Percentiles rank a stretch among this genome's conserved stretches.
These are phyloP conservation scores for Pythium utonaiense DNA, from an alignment of 352 stramenopile species.

Conservation along the genomic window DNA sequence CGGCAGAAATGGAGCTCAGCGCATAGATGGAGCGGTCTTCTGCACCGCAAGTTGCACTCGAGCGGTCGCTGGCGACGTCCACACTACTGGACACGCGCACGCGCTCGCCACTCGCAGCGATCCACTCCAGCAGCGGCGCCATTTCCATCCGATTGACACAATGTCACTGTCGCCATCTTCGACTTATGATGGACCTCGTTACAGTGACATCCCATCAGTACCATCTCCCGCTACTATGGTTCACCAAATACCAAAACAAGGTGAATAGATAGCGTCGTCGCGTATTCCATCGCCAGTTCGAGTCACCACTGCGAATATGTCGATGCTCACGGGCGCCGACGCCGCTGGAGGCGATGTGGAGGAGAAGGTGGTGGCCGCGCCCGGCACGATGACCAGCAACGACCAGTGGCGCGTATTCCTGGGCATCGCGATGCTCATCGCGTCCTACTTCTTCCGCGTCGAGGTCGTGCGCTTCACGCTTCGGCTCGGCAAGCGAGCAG, in stretches of 20 bases:
- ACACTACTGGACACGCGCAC: constrained; percentile 37
- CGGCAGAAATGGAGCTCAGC: constrained; percentile 24
- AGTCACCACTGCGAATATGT: not conserved
- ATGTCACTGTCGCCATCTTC: not conserved
- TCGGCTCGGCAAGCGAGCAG: constrained; percentile 51
- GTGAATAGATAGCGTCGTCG: not conserved
- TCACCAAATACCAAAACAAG: too few relatives aligned
- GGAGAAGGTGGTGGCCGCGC: not conserved
- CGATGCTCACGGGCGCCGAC: not conserved
- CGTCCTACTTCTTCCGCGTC: constrained; percentile 68
- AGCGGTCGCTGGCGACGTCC: constrained; percentile 33
- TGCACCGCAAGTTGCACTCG: constrained; percentile 21
- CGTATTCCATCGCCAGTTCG: not conserved
- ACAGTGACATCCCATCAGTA: too few relatives aligned
- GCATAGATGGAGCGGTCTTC: constrained; percentile 54
- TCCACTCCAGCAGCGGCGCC: constrained; percentile 35
- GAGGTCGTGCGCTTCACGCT: constrained; percentile 77
- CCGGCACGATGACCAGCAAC: constrained; percentile 25
- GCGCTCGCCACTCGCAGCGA: constrained; percentile 25
- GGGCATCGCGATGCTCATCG: constrained; percentile 61
- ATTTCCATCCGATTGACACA: not conserved
- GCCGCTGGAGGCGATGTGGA: not conserved
- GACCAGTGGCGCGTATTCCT: constrained; percentile 79
- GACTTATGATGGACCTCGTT: not conserved
- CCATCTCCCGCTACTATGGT: too few relatives aligned